Percentiles rank a stretch among this genome's conserved stretches.
phyloP scores from a whole-genome alignment of 768 basidiomycete genomes.

The Hortiboletus campestris region DNA sequence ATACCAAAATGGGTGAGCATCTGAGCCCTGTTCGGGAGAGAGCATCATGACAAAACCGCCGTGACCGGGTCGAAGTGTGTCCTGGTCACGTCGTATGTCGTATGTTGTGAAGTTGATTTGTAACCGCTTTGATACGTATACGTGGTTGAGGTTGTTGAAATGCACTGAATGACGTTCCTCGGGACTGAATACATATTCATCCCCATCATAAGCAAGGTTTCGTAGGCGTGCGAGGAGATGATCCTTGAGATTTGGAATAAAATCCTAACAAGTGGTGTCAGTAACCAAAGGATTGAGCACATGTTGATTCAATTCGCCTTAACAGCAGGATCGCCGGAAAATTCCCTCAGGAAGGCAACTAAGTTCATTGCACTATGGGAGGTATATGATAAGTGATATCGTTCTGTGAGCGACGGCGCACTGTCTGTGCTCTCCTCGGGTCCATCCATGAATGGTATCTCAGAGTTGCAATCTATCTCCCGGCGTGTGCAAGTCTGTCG shows the following conservation, averaged over 20 bases:
- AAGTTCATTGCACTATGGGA: no score
- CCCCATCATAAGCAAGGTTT: neutral
- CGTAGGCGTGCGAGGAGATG: constrained; percentile 18
- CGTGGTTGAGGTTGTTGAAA: neutral
- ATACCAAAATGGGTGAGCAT: constrained; percentile 22
- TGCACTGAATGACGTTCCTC: neutral
- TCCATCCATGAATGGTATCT: neutral
- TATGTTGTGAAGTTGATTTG: constrained; percentile 21
- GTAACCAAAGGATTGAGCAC: no score
- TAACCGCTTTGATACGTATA: neutral
- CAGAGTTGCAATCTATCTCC: neutral
- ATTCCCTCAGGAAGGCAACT: no score
- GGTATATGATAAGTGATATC: no score
- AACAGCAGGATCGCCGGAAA: neutral
- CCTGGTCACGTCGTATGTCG: neutral
- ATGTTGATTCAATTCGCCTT: no score
- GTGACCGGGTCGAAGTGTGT: constrained; percentile 8
- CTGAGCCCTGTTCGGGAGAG: constrained; percentile 6
- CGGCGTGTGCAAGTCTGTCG: neutral
- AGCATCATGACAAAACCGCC: constrained; percentile 22
- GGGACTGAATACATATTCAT: neutral
- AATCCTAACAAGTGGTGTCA: constrained; percentile 10
- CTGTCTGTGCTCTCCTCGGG: no score
- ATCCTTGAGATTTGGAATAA: constrained; percentile 18
- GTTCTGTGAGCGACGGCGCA: no score